Evolutionary conservation across 108 stramenopile species (phyloP).

Genomic region (Bacterosira constricta): DNA sequence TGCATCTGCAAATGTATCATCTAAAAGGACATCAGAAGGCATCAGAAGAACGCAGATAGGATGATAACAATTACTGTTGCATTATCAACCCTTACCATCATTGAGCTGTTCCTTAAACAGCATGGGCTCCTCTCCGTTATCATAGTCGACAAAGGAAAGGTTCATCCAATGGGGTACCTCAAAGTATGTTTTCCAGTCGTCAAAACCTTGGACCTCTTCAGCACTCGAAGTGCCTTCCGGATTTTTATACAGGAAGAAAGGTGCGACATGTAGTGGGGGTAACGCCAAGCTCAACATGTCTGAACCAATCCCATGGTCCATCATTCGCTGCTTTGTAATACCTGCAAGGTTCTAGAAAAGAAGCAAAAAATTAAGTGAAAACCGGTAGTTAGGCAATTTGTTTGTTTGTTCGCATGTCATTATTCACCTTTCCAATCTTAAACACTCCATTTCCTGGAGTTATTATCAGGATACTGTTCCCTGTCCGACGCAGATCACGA

Average conservation of each 20-base stretch:
- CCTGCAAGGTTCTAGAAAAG: constrained; percentile 80
- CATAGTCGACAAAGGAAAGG: constrained; percentile 81
- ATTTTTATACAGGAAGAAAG: constrained; percentile 92
- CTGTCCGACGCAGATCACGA: constrained; percentile 88
- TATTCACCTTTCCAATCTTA: constrained; percentile 92
- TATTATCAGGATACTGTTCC: constrained; percentile 94
- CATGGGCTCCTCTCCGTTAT: constrained; percentile 50
- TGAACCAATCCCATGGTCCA: constrained; percentile 99
- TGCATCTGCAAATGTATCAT: neutral
- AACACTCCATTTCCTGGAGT: constrained; percentile 96
- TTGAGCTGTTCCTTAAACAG: constrained; percentile 32
- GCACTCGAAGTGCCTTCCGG: constrained; percentile 41
- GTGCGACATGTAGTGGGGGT: constrained; percentile 96
- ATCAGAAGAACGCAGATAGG: too few relatives aligned
- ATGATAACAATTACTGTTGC: neutral
- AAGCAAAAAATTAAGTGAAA: too few relatives aligned
- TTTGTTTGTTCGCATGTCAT: too few relatives aligned
- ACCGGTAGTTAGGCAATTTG: too few relatives aligned
- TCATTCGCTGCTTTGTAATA: constrained; percentile 99
- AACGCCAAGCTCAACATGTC: constrained; percentile 95
- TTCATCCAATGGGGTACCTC: constrained; percentile 93
- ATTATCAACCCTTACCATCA: constrained; percentile 15
- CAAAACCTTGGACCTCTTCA: constrained; percentile 49
- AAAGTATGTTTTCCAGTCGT: constrained; percentile 61
- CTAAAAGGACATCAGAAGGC: neutral